phyloP scores from a whole-genome alignment of 306 rosid species.

The Mimosa bimucronata region DNA sequence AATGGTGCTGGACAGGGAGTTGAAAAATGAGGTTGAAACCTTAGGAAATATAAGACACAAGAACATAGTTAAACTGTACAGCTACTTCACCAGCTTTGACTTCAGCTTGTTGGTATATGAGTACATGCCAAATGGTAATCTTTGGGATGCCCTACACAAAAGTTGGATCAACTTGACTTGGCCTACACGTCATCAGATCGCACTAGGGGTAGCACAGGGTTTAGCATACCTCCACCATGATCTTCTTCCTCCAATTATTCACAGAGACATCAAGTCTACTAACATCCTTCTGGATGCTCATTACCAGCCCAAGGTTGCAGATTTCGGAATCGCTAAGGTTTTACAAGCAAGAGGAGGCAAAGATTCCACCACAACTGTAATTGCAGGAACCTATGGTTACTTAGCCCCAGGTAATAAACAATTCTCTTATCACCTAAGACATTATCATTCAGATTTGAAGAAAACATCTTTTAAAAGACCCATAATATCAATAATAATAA shows the following conservation, averaged over 20 bases:
- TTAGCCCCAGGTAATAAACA: constrained; percentile 66
- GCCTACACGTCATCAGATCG: constrained; percentile 69
- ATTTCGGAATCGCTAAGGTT: constrained; percentile 76
- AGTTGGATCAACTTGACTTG: constrained; percentile 61
- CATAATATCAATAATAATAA: not conserved
- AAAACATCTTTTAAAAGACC: not conserved
- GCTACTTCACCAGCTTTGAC: constrained; percentile 63
- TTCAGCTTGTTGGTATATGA: constrained; percentile 68
- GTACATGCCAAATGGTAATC: constrained; percentile 70
- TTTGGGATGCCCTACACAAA: constrained; percentile 72
- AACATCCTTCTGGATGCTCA: constrained; percentile 66
- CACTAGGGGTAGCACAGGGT: constrained; percentile 67
- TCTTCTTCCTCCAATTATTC: constrained; percentile 60
- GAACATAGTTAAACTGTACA: constrained; percentile 62
- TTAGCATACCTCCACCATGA: constrained; percentile 77
- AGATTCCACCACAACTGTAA: constrained; percentile 65
- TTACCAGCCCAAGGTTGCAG: constrained; percentile 73
- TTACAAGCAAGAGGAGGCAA: constrained; percentile 67
- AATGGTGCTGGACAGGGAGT: constrained; percentile 41
- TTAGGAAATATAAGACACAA: constrained; percentile 70
- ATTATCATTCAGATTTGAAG: not conserved
- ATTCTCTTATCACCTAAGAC: not conserved
- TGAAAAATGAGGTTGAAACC: constrained; percentile 70
- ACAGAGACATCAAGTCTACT: constrained; percentile 69
- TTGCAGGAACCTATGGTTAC: constrained; percentile 75